Percentiles rank a stretch among this genome's conserved stretches.
These are phyloP conservation scores for Pezicula neosporulosa DNA, from an alignment of 2,329 filamentous ascomycete species.

Conservation along the genomic window DNA sequence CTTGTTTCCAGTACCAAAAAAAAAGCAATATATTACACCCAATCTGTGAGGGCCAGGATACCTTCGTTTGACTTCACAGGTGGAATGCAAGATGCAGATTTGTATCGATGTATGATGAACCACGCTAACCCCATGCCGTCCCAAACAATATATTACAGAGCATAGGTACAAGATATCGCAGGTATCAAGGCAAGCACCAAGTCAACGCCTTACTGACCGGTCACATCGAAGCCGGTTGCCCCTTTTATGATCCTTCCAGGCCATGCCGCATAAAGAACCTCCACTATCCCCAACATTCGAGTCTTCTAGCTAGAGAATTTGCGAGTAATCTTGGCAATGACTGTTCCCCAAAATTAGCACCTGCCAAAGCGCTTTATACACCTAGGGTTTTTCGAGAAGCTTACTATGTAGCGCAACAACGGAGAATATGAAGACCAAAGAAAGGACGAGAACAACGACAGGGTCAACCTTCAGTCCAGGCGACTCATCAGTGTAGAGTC, in stretches of 20 bases:
- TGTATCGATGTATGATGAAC: not conserved
- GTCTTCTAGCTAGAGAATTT: slow-evolving; percentile 57
- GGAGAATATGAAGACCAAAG: slow-evolving; percentile 97
- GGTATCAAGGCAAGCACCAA: not conserved
- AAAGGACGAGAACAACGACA: slow-evolving; percentile 93
- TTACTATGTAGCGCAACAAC: slow-evolving; percentile 94
- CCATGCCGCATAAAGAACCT: not conserved
- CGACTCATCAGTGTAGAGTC: slow-evolving; percentile 97
- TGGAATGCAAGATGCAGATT: not conserved
- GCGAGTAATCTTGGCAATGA: slow-evolving; percentile 93
- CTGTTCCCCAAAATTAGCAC: slow-evolving; percentile 40
- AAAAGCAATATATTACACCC: too few species aligned
- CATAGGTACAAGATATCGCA: not conserved
- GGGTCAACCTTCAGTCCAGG: slow-evolving; percentile 97
- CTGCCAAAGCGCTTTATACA: not conserved
- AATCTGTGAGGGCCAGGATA: not conserved
- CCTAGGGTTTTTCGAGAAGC: not conserved
- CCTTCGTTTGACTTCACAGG: not conserved
- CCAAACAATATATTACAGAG: not conserved
- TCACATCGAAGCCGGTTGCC: too few species aligned
- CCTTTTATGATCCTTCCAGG: not conserved
- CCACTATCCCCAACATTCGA: not conserved
- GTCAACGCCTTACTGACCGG: not conserved
- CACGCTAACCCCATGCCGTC: not conserved
- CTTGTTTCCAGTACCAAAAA: too few species aligned